Evolutionary conservation across 2,329 filamentous ascomycete genomes (phyloP), one percentile per base, ranked within the genome.

Genomic region (Penicillium digitatum): DNA sequence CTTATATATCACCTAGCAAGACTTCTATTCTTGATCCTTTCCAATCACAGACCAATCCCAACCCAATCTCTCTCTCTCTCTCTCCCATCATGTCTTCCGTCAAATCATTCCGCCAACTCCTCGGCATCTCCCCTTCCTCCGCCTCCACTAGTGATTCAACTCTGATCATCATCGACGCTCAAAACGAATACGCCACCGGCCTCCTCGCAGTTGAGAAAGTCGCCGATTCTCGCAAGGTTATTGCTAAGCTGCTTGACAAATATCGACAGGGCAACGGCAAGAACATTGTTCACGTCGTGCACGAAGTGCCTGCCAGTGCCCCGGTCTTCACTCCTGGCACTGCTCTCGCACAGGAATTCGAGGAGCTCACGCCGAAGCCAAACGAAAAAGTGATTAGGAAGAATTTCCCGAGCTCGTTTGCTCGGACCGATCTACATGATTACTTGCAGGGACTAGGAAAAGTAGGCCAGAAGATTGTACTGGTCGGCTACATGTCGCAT

Each of bases 121-220:
- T 87, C 52, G 85, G 85, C 54, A 72, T 80, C 12, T 66, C 75
- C 10, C 78, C 79, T 24, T 83, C 81, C 14, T 81, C 79, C 0
- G 84, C 84, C 8, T 80, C 81, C 0, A 73, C 80, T 0, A 68
- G 71, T 40, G 84, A 88, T 72, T 84, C 80, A 59, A 79, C 81
- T 2, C 78, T 88, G 42, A 71, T 88, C 63, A 87, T 88, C 70
- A 84, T 88, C 65, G 85, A 88, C 66, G 86, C 86, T 1, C 86
- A 89, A 65, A 87, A 87, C 66, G 86, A 89, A 71, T 88, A 86
- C 59, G 71, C 61, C 42, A 39, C 56, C 2, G 86, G 86, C 44
- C 73, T 78, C 5, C 78, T 88, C 0, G 77, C 79, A 22, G 81
- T 84, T 32, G 72, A 76, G 38, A 79, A 86, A 56, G 78, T 85